Evolutionary conservation across 768 basidiomycete species (phyloP), one percentile per base, ranked within the genome.

Genomic region (Boletus sp.): DNA sequence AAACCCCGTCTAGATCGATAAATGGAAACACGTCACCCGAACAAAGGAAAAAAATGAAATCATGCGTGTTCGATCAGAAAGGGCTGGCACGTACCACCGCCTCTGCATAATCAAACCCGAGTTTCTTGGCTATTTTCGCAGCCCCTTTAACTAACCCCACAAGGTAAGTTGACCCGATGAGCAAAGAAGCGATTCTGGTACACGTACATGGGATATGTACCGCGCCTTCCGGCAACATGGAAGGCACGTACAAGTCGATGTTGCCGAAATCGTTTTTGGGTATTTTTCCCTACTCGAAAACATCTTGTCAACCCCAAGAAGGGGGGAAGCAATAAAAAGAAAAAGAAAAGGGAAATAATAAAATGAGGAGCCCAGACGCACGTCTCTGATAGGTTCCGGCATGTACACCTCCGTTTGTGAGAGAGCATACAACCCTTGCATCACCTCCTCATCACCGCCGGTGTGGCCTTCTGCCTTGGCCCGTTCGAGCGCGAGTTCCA

Each of bases 221-320:
- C 5, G 84, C 92, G 18, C 97, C 97, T 51, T 70, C 74, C 2
- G 97, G 97, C 32, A 98, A 79, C 97, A 99, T 99, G 4, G 92
- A 87, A 30, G 92, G 88, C 28, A 91, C 92, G 71, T 96, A 99
- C 28, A 99, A 75, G 74, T 99, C 96, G 61, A 99, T 90, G 70
- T 98, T 99, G 17, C 96, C 96, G 70, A 96, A 99, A 61, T 87
- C 84, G 66, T 99, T 99, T 76, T 92, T 95, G 7, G 94, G 94
- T 32, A 99, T 83, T 69, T 83, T 85, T 33, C 96, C 96, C 95
- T 98, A 66, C 29, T 40, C 48, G 28, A 59, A 48, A 48, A 17
- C 3, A 17, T 51, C 50, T 60, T 40, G 52, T 63, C 29, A 60
- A 24, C 41, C 33, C 32, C 15, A 50, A 32, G 37, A 40, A 24